phyloP scores from a whole-genome alignment of 2,329 filamentous ascomycete genomes.

The Chaetomiaceae sp. region DNA sequence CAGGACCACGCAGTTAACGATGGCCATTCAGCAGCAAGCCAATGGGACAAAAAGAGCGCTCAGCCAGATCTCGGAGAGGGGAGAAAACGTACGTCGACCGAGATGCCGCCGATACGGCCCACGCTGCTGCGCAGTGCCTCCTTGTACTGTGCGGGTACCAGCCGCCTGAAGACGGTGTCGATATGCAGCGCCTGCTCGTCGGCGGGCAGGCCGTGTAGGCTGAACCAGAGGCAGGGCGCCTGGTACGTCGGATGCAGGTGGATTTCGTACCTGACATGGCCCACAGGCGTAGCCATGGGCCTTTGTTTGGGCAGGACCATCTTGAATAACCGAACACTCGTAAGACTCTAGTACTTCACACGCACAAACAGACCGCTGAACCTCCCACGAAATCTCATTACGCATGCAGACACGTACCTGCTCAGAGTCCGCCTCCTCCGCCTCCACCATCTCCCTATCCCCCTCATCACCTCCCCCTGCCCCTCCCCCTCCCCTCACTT shows the following conservation, averaged over 20 bases:
- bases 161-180: constrained; percentile 62
- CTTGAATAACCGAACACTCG: too few species aligned
- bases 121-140: constrained; percentile 48
- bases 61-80: too few species aligned
- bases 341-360: too few species aligned
- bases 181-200: constrained; percentile 54
- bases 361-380: too few species aligned
- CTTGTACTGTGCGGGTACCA: constrained; percentile 63
- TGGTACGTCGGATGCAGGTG: constrained; percentile 69
- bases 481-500: not conserved
- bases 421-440: constrained; percentile 42
- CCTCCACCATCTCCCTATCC: constrained; percentile 44
- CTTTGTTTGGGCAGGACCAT: constrained; percentile 11
- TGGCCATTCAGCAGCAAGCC: constrained; percentile 3
- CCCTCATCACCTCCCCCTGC: constrained; percentile 21
- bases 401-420: constrained; percentile 1
- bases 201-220: constrained; percentile 50
- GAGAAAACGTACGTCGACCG: constrained; percentile 59
- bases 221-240: constrained; percentile 72
- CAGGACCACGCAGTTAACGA: constrained; percentile 26
- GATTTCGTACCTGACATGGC: constrained; percentile 63
- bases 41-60: constrained; percentile 13
- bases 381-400: too few species aligned
- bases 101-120: constrained; percentile 66
- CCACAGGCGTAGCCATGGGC: constrained; percentile 19